These are phyloP conservation scores for Chrysanthemum makinoi DNA, from an alignment of 129 eudicot genomes.

Conservation along the genomic window DNA sequence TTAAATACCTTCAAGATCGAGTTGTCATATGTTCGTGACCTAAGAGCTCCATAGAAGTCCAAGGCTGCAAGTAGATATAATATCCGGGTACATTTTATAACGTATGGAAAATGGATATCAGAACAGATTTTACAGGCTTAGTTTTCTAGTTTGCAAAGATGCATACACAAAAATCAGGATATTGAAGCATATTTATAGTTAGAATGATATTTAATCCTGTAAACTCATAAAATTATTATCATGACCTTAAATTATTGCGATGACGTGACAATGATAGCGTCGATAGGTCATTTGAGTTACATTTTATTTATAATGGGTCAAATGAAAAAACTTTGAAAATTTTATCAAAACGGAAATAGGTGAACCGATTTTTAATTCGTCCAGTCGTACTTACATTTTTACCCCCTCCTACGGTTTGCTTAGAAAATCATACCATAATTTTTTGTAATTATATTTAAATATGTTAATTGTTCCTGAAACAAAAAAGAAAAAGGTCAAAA, in stretches of 20 bases:
- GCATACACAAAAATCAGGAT: background rate
- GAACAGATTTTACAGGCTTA: background rate
- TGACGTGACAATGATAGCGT: too few species aligned
- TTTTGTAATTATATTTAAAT: background rate
- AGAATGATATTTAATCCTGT: background rate
- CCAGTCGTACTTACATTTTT: too few species aligned
- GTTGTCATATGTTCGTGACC: slow-evolving; percentile 90
- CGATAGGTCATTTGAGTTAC: too few species aligned
- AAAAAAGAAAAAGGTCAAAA: too few species aligned
- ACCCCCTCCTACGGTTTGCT: too few species aligned
- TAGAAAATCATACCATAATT: too few species aligned
- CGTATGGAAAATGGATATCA: slow-evolving; percentile 1
- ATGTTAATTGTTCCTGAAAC: too few species aligned
- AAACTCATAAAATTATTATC: background rate
- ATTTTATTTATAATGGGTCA: too few species aligned
- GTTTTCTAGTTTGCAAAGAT: background rate
- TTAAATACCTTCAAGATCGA: slow-evolving; percentile 67
- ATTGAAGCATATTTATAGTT: background rate
- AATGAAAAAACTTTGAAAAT: background rate
- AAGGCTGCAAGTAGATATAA: slow-evolving; percentile 58
- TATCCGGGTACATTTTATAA: slow-evolving; percentile 1
- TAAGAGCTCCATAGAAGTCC: slow-evolving; percentile 96
- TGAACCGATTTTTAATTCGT: too few species aligned
- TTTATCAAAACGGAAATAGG: too few species aligned
- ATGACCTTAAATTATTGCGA: too few species aligned